Evolutionary conservation across 305 asterid genomes (phyloP).

Genomic region (Ilex paraguariensis): DNA sequence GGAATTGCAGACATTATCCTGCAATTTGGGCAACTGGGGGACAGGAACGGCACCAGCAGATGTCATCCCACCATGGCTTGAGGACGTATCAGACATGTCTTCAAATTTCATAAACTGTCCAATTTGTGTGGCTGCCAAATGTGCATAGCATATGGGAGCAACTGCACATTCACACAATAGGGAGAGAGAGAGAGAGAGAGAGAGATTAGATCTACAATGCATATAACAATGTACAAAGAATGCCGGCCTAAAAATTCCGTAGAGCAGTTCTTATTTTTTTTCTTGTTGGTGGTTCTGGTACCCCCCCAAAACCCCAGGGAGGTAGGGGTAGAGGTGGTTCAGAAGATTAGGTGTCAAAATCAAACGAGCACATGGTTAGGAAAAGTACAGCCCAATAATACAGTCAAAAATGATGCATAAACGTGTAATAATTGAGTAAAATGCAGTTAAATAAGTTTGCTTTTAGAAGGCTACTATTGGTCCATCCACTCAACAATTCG

Average conservation of each 20-base stretch:
- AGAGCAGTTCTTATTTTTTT: neutral
- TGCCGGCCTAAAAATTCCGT: no score
- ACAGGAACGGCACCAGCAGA: conserved; percentile 61
- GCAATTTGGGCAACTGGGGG: conserved; percentile 63
- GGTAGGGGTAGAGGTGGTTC: no score
- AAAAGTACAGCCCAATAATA: no score
- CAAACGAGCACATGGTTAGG: no score
- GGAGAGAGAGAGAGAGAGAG: neutral
- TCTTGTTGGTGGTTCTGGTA: neutral
- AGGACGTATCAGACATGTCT: conserved; percentile 80
- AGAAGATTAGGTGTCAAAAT: no score
- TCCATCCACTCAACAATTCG: neutral
- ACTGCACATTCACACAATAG: conserved; percentile 39
- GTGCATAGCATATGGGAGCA: conserved; percentile 91
- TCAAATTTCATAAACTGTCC: conserved; percentile 95
- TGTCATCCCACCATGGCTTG: conserved; percentile 61
- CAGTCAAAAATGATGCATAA: no score
- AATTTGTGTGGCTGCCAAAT: conserved; percentile 88
- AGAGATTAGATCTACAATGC: neutral
- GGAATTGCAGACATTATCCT: conserved; percentile 63
- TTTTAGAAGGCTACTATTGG: no score
- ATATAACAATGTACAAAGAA: neutral
- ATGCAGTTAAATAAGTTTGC: neutral
- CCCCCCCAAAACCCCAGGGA: no score
- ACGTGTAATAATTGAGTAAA: no score